Percentiles rank a stretch among this genome's conserved stretches.
These are phyloP conservation scores for Malassezia vespertilionis DNA, from an alignment of 1,284 basidiomycete genomes.

Conservation along the genomic window DNA sequence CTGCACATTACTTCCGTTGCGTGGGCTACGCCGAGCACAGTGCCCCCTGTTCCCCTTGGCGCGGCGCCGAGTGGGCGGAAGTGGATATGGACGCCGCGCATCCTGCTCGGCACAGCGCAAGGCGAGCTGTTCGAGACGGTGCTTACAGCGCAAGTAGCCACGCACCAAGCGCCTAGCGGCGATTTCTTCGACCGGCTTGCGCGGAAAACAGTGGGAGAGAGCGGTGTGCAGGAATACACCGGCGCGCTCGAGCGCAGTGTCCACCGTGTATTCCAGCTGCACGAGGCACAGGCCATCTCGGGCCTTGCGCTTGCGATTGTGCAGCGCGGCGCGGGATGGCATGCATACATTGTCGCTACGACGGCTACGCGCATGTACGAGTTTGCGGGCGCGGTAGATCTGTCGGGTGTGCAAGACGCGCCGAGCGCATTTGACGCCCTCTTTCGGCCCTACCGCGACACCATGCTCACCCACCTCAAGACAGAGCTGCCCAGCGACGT, in stretches of 20 bases:
- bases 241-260: constrained; percentile 26
- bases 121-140: constrained; percentile 52
- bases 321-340: constrained; percentile 14
- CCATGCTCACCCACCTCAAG: constrained; percentile 31
- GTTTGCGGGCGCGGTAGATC: constrained; percentile 57
- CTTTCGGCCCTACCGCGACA: constrained; percentile 35
- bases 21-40: constrained; percentile 57
- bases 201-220: constrained; percentile 27
- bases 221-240: constrained; percentile 14
- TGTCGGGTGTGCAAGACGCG: constrained; percentile 56
- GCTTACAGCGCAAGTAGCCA: constrained; percentile 54
- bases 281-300: constrained; percentile 34
- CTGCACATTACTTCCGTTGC: constrained; percentile 74
- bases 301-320: constrained; percentile 23
- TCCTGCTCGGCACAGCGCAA: constrained; percentile 66
- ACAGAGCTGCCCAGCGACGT: constrained; percentile 43
- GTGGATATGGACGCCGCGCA: constrained; percentile 56
- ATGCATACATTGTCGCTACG: constrained; percentile 59
- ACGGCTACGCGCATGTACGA: constrained; percentile 85
- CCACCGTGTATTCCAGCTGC: constrained; percentile 29
- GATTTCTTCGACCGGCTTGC: constrained; percentile 45
- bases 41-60: background rate
- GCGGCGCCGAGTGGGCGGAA: constrained; percentile 7
- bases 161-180: constrained; percentile 15
- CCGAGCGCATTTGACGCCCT: constrained; percentile 25